These are phyloP conservation scores for Multifurca ochricompacta DNA, from an alignment of 768 basidiomycete species.

Conservation along the genomic window DNA sequence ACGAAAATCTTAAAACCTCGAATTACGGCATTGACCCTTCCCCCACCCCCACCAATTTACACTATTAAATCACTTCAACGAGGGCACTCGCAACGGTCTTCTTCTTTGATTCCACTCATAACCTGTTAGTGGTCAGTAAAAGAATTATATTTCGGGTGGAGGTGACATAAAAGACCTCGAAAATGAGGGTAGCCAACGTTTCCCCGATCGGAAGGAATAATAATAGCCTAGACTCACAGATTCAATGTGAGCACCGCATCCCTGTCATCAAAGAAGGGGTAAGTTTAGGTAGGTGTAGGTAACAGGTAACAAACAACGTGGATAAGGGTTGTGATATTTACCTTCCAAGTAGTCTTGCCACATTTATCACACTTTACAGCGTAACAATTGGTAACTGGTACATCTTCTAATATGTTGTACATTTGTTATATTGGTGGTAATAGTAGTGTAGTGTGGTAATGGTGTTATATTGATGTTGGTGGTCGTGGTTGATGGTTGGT, in stretches of 20 bases:
- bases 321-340: background rate
- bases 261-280: constrained; percentile 7
- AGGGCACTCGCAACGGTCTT: constrained; percentile 40
- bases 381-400: constrained; percentile 22
- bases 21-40: constrained; percentile 16
- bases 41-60: too few relatives aligned
- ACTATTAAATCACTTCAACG: constrained; percentile 19
- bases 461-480: too few relatives aligned
- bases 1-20: too few relatives aligned
- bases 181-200: background rate
- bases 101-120: constrained; percentile 42
- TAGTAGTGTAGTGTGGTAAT: too few relatives aligned
- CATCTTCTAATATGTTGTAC: background rate
- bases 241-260: constrained; percentile 21
- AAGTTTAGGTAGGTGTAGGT: too few relatives aligned
- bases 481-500: too few relatives aligned
- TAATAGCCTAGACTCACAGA: constrained; percentile 12
- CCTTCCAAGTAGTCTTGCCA: constrained; percentile 28
- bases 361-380: constrained; percentile 23
- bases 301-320: too few relatives aligned
- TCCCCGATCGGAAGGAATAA: background rate
- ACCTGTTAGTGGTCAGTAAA: too few relatives aligned
- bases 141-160: too few relatives aligned
- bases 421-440: too few relatives aligned
- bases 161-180: constrained; percentile 10